phyloP scores from a whole-genome alignment of 2,329 filamentous ascomycete species.

The Botrytis cinerea region DNA sequence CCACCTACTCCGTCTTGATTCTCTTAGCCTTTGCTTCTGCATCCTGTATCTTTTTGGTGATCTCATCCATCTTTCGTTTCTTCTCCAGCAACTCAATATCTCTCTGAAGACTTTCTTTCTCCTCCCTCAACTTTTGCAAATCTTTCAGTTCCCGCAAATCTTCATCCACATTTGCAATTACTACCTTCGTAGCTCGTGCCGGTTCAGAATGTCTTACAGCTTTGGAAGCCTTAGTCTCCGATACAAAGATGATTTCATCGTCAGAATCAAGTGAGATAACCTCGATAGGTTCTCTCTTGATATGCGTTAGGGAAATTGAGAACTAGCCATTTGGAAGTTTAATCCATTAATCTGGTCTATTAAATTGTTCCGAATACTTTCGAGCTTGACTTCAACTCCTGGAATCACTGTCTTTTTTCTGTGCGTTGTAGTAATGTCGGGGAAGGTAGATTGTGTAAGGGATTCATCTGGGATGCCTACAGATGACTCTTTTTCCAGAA shows the following conservation, averaged over 20 bases:
- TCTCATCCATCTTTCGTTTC: background rate
- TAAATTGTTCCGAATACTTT: background rate
- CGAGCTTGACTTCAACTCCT: background rate
- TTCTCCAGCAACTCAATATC: background rate
- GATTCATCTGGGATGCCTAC: background rate
- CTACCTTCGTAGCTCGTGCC: background rate
- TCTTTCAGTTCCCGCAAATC: background rate
- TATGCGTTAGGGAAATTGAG: fast-evolving
- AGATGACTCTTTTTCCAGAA: background rate
- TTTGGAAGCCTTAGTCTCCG: background rate
- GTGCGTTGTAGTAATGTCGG: background rate
- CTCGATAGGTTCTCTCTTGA: background rate
- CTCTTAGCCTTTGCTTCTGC: background rate
- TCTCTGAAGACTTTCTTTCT: background rate
- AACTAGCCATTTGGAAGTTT: background rate
- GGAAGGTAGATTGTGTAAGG: background rate
- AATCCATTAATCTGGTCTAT: background rate
- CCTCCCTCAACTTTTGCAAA: background rate
- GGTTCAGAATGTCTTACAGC: no score
- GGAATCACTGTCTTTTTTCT: background rate
- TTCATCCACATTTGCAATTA: background rate
- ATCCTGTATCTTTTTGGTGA: background rate
- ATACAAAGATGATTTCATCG: background rate
- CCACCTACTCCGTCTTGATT: background rate
- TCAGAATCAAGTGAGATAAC: background rate